Evolutionary conservation across 768 basidiomycete species (phyloP).

Genomic region (Podaxis sp.): DNA sequence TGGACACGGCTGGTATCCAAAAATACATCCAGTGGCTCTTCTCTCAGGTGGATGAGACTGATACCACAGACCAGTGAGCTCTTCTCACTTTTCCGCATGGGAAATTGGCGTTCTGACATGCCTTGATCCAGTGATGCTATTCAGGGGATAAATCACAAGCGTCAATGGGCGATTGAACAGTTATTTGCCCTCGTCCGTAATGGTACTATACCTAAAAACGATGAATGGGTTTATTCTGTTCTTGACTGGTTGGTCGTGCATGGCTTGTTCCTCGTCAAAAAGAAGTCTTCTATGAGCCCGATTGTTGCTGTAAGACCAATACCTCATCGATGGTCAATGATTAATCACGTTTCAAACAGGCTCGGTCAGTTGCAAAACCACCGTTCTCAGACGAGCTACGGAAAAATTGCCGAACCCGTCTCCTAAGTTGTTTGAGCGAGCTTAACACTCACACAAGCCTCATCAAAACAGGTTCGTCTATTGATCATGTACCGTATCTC

Average conservation of each 20-base stretch:
- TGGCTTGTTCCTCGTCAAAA: slow-evolving; percentile 77
- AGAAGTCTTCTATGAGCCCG: slow-evolving; percentile 66
- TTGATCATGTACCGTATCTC: slow-evolving; percentile 11
- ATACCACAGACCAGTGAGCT: slow-evolving; percentile 39
- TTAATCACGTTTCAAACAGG: slow-evolving; percentile 35
- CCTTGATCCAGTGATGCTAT: slow-evolving; percentile 43
- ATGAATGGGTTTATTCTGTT: slow-evolving; percentile 71
- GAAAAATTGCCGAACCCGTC: slow-evolving; percentile 61
- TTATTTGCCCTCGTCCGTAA: slow-evolving; percentile 76
- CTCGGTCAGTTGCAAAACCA: slow-evolving; percentile 62
- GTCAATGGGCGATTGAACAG: slow-evolving; percentile 88
- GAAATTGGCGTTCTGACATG: not conserved
- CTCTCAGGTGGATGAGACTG: slow-evolving; percentile 53
- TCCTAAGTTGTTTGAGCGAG: slow-evolving; percentile 74
- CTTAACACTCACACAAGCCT: slow-evolving; percentile 58
- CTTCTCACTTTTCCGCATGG: slow-evolving; percentile 12
- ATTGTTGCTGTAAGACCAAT: slow-evolving; percentile 53
- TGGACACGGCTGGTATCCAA: slow-evolving; percentile 73
- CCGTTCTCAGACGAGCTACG: slow-evolving; percentile 74
- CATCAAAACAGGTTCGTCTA: slow-evolving; percentile 47
- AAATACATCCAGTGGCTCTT: slow-evolving; percentile 76
- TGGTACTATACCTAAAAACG: slow-evolving; percentile 74
- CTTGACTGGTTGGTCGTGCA: slow-evolving; percentile 83
- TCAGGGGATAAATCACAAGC: slow-evolving; percentile 50
- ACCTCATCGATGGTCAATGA: not conserved